Evolutionary conservation across 768 basidiomycete genomes (phyloP).

Genomic region (Leccinum broughii): DNA sequence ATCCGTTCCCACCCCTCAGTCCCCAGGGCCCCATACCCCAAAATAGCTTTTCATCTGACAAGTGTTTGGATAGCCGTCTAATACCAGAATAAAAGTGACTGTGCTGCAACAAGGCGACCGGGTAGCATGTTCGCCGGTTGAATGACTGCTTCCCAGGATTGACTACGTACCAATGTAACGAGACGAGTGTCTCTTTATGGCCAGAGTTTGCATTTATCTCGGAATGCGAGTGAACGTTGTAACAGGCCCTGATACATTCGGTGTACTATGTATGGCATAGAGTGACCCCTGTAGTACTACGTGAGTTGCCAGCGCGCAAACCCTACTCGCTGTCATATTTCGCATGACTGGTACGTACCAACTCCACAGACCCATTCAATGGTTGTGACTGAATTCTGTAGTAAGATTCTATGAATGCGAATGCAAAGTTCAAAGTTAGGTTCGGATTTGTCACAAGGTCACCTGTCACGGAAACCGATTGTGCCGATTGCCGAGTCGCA

Average conservation of each 20-base stretch:
- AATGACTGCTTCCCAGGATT: neutral
- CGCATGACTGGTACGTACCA: neutral
- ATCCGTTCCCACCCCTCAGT: neutral
- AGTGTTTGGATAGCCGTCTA: neutral
- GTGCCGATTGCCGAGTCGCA: neutral
- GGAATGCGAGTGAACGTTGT: neutral
- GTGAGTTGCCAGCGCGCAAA: neutral
- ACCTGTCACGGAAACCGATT: neutral
- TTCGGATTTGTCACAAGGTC: neutral
- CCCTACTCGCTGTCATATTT: neutral
- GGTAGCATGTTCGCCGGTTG: neutral
- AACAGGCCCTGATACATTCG: neutral
- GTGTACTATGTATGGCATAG: no score
- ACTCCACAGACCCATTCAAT: neutral
- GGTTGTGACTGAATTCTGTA: neutral
- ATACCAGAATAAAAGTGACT: neutral
- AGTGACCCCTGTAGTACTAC: no score
- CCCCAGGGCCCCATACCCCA: neutral
- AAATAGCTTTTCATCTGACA: neutral
- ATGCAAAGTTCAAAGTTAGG: neutral
- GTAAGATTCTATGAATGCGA: neutral
- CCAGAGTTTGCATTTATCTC: neutral
- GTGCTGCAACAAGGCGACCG: neutral
- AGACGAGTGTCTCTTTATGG: neutral
- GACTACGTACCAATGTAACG: neutral